Base-by-base conservation (phyloP, 805 yeast species). In the Yamadazyma tumulicola region DNA sequence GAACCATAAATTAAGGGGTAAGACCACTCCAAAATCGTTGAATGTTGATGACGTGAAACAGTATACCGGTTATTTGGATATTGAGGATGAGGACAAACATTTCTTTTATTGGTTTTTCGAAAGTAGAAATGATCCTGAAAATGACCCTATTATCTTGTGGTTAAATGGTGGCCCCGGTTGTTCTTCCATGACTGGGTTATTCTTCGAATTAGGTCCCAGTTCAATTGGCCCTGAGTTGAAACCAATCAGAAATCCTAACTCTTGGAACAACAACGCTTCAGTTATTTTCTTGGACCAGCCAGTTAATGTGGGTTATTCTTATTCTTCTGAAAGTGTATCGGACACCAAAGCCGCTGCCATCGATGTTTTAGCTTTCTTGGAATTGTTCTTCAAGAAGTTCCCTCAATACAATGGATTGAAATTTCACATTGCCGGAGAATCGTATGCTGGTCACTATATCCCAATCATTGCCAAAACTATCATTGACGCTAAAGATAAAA, bases 11-110 rank as follows among this genome's bases (percentile, higher is more conserved):
- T 66, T 84, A 59, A 77, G 91, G 54, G 75, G 78, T 47, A 67
- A 66, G 49, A 54, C 70, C 20, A 64, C 74, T 44, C 95, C 95
- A 10, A 67, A 71, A 43, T 67, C 63, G 24, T 72, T 89, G 46
- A 95, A 94, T 12, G 64, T 89, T 38, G 97, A 91, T 63, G 59
- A 70, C 5, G 95, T 86, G 32, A 77, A 81, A 53, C 96, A 87
- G 59, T 81, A 75, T 56, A 71, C 89, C 23, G 96, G 96, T 35
- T 87, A 87, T 60, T 75, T 87, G 54, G 96, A 87, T 59, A 77
- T 84, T 33, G 76, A 70, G 40, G 81, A 78, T 32, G 86, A 80
- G 47, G 96, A 86, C 46, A 67, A 67, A 51, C 73, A 67, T 50
- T 67, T 67, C 45, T 67, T 67, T 51, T 67, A 58, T 52, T 67